phyloP scores from a whole-genome alignment of 805 yeast species.

The Wickerhamiella kurtzmanii region DNA sequence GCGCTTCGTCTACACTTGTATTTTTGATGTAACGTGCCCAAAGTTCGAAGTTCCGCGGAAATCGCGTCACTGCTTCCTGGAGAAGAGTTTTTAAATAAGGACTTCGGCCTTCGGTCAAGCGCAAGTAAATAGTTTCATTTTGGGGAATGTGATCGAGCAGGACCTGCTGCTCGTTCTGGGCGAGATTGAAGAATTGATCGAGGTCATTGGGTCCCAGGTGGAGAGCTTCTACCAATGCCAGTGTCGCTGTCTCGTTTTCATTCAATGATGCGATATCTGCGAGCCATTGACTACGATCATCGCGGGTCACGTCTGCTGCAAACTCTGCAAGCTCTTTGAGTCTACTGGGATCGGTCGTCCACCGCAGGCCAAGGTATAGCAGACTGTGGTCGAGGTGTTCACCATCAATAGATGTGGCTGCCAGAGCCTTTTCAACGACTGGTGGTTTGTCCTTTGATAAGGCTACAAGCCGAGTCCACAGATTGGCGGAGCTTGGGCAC shows the following conservation, averaged over 20 bases:
- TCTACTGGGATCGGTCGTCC: background rate
- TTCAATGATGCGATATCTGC: background rate
- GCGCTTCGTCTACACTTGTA: conserved; percentile 3
- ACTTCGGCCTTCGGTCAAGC: background rate
- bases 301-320: background rate
- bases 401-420: background rate
- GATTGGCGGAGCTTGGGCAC: background rate
- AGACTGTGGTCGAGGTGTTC: background rate
- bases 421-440: conserved; percentile 1
- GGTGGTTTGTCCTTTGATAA: conserved; percentile 1
- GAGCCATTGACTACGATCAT: background rate
- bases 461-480: background rate
- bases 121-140: background rate
- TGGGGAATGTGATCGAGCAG: background rate
- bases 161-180: background rate
- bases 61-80: conserved; percentile 3
- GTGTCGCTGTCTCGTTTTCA: background rate
- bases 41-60: conserved; percentile 6
- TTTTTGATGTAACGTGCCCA: conserved; percentile 8
- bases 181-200: background rate
- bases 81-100: conserved; percentile 4
- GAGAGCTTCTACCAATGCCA: background rate
- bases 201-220: background rate
- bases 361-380: background rate
- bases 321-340: background rate